Evolutionary conservation across 2,329 filamentous ascomycete genomes (phyloP).

Genomic region (Paradendryphiella salina): DNA sequence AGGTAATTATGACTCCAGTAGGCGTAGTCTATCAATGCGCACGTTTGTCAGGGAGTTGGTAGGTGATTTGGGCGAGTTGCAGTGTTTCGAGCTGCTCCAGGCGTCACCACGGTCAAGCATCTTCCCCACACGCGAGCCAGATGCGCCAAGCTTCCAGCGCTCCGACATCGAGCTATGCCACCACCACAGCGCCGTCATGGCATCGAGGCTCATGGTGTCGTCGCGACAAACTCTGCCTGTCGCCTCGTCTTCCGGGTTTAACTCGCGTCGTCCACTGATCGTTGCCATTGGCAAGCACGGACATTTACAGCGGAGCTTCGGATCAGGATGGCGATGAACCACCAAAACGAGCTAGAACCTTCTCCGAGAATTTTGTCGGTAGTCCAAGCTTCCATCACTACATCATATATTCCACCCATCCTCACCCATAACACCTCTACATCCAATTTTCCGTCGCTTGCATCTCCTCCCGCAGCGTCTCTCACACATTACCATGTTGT

Average conservation of each 20-base stretch:
- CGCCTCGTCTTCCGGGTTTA: not conserved
- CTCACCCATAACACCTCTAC: slow-evolving; percentile 23
- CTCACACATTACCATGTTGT: slow-evolving; percentile 44
- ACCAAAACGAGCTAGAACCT: slow-evolving; percentile 31
- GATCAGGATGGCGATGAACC: slow-evolving; percentile 21
- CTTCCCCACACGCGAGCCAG: slow-evolving; percentile 17
- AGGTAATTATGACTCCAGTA: not conserved
- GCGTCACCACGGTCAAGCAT: slow-evolving; percentile 14
- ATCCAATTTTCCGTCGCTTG: slow-evolving; percentile 33
- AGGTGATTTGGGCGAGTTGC: slow-evolving; percentile 1
- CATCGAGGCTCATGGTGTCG: not conserved
- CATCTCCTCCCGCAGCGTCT: slow-evolving; percentile 38
- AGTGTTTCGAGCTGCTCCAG: slow-evolving; percentile 14
- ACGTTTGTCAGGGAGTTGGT: not conserved
- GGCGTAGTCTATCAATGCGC: not conserved
- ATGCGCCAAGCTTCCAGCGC: slow-evolving; percentile 14
- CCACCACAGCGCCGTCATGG: not conserved
- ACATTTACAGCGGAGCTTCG: slow-evolving; percentile 22
- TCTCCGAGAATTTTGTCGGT: slow-evolving; percentile 33
- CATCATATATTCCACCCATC: slow-evolving; percentile 34
- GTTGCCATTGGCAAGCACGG: slow-evolving; percentile 18
- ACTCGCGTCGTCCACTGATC: slow-evolving; percentile 4
- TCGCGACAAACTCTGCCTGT: not conserved
- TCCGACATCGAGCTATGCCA: not conserved
- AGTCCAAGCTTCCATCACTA: slow-evolving; percentile 35